phyloP scores from a whole-genome alignment of 768 basidiomycete genomes.

The Suillus occidentalis region DNA sequence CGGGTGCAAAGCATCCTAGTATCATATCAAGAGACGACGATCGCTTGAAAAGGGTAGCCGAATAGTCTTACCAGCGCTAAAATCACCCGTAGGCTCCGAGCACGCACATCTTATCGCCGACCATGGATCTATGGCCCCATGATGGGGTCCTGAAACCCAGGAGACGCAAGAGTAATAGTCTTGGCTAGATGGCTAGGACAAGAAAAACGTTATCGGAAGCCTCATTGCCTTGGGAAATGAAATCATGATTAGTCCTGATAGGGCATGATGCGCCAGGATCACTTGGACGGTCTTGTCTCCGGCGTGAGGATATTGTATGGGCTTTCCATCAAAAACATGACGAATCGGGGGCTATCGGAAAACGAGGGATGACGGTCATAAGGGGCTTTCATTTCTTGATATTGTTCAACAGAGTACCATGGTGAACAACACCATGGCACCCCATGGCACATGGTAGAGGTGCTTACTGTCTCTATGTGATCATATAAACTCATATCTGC shows the following conservation, averaged over 20 bases:
- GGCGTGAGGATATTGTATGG: background rate
- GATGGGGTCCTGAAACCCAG: background rate
- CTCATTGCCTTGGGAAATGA: background rate
- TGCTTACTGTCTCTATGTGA: background rate
- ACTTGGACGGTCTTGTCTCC: background rate
- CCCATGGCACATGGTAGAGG: background rate
- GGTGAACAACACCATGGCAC: background rate
- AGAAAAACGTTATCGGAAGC: conserved; percentile 1
- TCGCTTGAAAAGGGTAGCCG: background rate
- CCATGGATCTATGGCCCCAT: background rate
- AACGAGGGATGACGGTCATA: background rate
- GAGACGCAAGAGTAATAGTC: background rate
- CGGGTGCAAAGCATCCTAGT: background rate
- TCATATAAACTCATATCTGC: background rate
- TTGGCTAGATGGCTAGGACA: background rate
- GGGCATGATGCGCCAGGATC: background rate
- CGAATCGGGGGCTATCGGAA: background rate
- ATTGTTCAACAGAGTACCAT: background rate
- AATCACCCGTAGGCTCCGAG: background rate
- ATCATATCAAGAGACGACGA: conserved; percentile 2
- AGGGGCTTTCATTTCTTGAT: background rate
- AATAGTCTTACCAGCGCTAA: background rate
- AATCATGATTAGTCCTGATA: conserved; percentile 1
- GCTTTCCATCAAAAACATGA: background rate
- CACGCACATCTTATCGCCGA: background rate